Percentiles rank a stretch among this genome's conserved stretches.
phyloP scores from a whole-genome alignment of 1,284 basidiomycete species.

The Meripilus lineatus region DNA sequence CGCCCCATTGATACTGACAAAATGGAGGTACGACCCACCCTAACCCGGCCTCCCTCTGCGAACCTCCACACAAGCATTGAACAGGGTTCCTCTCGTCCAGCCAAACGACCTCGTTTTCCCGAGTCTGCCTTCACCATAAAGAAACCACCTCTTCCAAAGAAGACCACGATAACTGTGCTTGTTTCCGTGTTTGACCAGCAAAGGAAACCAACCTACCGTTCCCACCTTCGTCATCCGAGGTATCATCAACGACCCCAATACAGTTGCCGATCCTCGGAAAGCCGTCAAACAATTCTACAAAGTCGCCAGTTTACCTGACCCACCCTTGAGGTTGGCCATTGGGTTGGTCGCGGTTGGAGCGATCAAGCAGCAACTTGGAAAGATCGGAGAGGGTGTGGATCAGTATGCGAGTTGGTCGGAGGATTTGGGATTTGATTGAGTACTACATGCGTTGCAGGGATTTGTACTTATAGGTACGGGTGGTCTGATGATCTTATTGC shows the following conservation, averaged over 20 bases:
- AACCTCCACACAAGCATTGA: too few species aligned
- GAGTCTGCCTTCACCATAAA: neutral
- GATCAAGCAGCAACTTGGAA: neutral
- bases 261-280: neutral
- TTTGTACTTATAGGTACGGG: too few species aligned
- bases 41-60: too few species aligned
- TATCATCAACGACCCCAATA: neutral
- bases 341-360: neutral
- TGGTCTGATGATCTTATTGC: too few species aligned
- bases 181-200: slow-evolving; percentile 5
- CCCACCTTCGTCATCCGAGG: neutral
- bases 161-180: slow-evolving; percentile 5
- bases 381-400: neutral
- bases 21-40: too few species aligned
- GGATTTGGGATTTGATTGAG: neutral
- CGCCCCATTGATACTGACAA: too few species aligned
- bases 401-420: neutral
- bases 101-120: too few species aligned
- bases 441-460: too few species aligned
- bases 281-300: neutral
- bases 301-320: neutral
- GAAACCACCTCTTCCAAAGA: neutral
- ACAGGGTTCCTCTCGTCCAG: too few species aligned
- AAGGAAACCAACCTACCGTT: neutral
- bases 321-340: neutral